Conservation (phyloP, 306 rosid genomes). For the Prunus armeniaca region DNA sequence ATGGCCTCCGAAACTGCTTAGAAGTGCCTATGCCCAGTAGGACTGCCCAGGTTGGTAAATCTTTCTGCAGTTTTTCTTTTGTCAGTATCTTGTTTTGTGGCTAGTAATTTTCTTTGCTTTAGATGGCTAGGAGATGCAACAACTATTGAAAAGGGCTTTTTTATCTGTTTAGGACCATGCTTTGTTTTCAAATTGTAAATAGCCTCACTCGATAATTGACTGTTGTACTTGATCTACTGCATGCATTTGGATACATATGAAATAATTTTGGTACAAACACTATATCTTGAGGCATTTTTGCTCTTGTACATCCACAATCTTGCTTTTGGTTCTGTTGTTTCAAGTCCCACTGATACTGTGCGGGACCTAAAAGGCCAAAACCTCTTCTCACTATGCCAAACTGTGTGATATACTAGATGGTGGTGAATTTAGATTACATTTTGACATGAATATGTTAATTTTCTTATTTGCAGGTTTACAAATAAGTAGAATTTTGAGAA, state of each 20-base stretch:
- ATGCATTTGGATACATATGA: neutral
- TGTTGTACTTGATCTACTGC: neutral
- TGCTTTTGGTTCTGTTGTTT: neutral
- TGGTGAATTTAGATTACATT: neutral
- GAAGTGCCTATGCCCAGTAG: slow-evolving; percentile 71
- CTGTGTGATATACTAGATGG: neutral
- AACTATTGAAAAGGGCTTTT: neutral
- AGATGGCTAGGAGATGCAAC: neutral
- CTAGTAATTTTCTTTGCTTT: neutral
- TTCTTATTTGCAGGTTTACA: slow-evolving; percentile 61
- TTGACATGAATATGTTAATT: neutral
- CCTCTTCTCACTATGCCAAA: neutral
- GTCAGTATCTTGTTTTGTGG: neutral
- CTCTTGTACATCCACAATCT: too few relatives aligned
- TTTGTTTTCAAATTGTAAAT: neutral
- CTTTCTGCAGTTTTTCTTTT: neutral
- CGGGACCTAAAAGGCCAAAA: neutral
- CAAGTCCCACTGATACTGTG: neutral
- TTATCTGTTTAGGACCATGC: neutral
- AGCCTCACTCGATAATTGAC: too few relatives aligned
- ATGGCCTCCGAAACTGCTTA: slow-evolving; percentile 74
- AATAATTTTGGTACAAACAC: neutral
- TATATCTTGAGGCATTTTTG: too few relatives aligned
- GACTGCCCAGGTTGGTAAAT: slow-evolving; percentile 75
- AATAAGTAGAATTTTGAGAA: slow-evolving; percentile 75